Evolutionary conservation across 179 eudicot genomes (phyloP).

Genomic region (Silene vulgaris): DNA sequence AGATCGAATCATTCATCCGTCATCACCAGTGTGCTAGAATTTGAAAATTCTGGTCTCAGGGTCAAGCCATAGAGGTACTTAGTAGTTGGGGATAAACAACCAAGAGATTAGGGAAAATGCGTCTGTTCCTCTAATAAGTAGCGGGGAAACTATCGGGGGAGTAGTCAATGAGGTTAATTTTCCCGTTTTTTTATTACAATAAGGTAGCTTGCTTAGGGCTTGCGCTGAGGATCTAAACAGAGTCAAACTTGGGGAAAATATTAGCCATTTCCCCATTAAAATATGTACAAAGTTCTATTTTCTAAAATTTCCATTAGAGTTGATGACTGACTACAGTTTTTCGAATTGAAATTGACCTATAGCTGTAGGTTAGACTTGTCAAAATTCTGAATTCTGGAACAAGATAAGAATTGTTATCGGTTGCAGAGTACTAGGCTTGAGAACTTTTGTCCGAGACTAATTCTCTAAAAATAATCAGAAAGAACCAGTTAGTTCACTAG

Average conservation of each 20-base stretch:
- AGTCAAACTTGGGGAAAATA: no score
- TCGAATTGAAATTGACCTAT: not conserved
- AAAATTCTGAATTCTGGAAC: not conserved
- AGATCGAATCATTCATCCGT: not conserved
- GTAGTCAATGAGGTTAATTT: not conserved
- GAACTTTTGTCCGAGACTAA: not conserved
- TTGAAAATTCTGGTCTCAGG: not conserved
- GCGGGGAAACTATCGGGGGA: not conserved
- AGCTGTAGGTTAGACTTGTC: not conserved
- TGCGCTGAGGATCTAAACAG: no score
- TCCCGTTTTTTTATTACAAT: not conserved
- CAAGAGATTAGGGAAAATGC: not conserved
- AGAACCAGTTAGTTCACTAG: not conserved
- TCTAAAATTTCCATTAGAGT: not conserved
- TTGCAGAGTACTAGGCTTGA: not conserved
- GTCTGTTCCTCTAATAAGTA: not conserved
- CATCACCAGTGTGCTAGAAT: not conserved
- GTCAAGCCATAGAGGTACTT: no score
- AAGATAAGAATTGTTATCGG: not conserved
- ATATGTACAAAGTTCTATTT: not conserved
- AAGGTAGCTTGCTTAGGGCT: no score
- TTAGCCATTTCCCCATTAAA: no score
- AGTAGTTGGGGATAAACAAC: not conserved
- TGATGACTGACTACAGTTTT: not conserved
- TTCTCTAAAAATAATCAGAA: not conserved